Conservation (phyloP, 192 early-diverging fungal species). For the Gonapodya prolifera region DNA sequence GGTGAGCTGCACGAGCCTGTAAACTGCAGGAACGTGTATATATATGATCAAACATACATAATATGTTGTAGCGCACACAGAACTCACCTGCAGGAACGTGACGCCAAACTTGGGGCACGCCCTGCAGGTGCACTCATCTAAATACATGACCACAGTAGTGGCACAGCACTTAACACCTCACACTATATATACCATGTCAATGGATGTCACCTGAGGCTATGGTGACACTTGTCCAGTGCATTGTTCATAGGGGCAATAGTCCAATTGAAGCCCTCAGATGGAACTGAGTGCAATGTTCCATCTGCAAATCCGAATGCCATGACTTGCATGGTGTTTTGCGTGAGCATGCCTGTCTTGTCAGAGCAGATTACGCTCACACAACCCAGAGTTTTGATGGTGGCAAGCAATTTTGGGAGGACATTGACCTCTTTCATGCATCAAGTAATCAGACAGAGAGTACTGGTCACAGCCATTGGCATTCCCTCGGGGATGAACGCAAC, state of each 20-base stretch:
- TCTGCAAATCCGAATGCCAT: conserved; percentile 26
- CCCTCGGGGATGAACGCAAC: conserved; percentile 23
- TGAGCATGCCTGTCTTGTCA: conserved; percentile 92
- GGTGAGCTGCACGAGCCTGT: too few relatives aligned
- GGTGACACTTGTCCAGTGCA: too few relatives aligned
- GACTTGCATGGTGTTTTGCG: conserved; percentile 62
- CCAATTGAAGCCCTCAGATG: not conserved
- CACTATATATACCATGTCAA: too few relatives aligned
- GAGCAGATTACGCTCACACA: conserved; percentile 59
- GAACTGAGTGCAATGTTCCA: conserved; percentile 7
- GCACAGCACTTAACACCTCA: too few relatives aligned
- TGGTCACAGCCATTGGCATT: conserved; percentile 65
- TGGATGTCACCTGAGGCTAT: too few relatives aligned
- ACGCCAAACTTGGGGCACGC: too few relatives aligned
- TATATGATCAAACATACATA: too few relatives aligned
- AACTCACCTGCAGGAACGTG: too few relatives aligned
- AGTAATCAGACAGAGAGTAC: conserved; percentile 64
- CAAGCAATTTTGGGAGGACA: conserved; percentile 69
- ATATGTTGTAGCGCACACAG: too few relatives aligned
- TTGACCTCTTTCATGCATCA: conserved; percentile 55
- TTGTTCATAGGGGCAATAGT: not conserved
- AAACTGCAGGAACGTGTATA: too few relatives aligned
- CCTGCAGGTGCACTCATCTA: too few relatives aligned
- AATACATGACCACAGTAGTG: too few relatives aligned
- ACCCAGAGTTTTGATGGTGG: conserved; percentile 79